Conservation (phyloP, 2,329 filamentous ascomycete genomes). For the Paraphaeosphaeria sporulosa region DNA sequence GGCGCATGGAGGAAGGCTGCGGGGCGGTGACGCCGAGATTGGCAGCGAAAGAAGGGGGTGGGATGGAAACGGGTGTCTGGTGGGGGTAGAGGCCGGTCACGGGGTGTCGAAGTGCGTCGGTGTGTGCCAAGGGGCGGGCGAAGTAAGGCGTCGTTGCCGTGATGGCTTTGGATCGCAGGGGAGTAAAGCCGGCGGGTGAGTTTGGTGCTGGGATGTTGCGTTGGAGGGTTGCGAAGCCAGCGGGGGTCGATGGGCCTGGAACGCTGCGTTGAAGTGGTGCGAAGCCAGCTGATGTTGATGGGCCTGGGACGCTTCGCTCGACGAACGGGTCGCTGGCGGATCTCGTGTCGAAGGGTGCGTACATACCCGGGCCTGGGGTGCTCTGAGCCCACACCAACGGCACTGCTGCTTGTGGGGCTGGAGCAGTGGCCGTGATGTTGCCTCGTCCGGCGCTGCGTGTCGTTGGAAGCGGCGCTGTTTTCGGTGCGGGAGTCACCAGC, state of each 20-base stretch:
- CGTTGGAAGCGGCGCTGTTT: background rate
- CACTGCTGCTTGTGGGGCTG: background rate
- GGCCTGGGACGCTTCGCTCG: background rate
- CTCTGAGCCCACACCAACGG: background rate
- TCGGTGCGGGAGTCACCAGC: background rate
- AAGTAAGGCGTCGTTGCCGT: background rate
- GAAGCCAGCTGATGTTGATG: background rate
- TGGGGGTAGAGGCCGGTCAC: background rate
- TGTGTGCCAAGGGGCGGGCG: too few relatives aligned
- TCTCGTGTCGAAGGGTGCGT: background rate
- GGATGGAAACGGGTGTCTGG: background rate
- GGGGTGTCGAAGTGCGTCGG: background rate
- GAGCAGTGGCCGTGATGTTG: background rate
- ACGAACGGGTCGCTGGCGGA: slow-evolving; percentile 13
- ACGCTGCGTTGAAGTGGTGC: background rate
- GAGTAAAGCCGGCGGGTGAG: background rate
- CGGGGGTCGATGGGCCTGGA: background rate
- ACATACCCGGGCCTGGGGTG: background rate
- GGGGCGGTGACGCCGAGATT: background rate
- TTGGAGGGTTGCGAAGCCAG: background rate
- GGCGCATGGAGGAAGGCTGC: slow-evolving; percentile 4
- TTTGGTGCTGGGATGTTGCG: too few relatives aligned
- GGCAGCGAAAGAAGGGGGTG: background rate
- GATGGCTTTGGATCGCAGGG: background rate
- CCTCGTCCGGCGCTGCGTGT: background rate